Base-by-base conservation (phyloP, 208 protist genomes). In the Trypanosoma scelopori region DNA sequence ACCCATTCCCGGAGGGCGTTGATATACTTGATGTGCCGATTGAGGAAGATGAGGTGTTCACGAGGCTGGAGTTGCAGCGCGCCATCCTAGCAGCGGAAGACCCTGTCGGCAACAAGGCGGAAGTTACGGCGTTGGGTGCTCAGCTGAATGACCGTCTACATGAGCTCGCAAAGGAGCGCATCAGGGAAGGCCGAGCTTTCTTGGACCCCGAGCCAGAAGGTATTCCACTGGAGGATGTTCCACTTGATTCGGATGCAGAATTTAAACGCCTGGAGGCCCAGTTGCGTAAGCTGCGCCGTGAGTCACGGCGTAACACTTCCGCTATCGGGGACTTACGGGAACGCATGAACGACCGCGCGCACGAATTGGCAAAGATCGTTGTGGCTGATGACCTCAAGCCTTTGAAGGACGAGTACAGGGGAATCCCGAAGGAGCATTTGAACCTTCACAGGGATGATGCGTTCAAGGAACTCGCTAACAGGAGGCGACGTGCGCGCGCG, bases 381-480 rank as follows among this genome's bases (percentile, higher is more conserved):
- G 70, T 90, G 5, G 68, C 62, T 6, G 76, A 86, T 59, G 86
- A 93, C 52, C 52, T 92, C 42, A 73, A 62, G 13, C 48, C 70
- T 30, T 55, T 95, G 6, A 78, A 78, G 62, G 60, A 76, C 7
- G 64, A 42, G 13, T 91, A 91, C 74, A 67, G 80, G 32, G 73
- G 81, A 43, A 89, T 95, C 58, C 83, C 85, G 6, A 84, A 74
- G 55, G 78, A 82, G 49, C 75, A 89, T 45, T 76, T 95, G 12
- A 78, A 84, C 58, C 74, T 95, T 35, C 82, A 92, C 63, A 65
- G 60, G 25, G 83, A 95, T 63, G 60, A 73, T 12, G 73, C 67
- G 61, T 93, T 92, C 71, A 69, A 77, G 46, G 74, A 78, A 37
- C 70, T 78, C 23, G 89, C 85, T 27, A 88, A 85, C 66, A 75